Evolutionary conservation across 768 basidiomycete genomes (phyloP).

Genomic region (Suillus subalutaceus): DNA sequence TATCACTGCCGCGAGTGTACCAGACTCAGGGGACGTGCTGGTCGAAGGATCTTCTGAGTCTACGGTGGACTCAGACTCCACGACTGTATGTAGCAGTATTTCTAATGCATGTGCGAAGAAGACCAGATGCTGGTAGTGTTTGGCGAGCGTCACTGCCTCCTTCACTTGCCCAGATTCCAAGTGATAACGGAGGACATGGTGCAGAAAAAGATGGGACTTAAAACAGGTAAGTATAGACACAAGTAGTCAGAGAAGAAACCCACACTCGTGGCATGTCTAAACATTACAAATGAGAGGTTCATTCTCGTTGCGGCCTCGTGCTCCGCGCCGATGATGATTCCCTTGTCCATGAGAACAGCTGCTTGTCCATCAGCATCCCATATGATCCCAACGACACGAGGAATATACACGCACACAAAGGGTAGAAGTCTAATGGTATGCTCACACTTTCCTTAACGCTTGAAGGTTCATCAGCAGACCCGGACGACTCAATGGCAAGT

Average conservation of each 20-base stretch:
- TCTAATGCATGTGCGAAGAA: conserved; percentile 95
- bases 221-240: conserved; percentile 1
- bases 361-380: conserved; percentile 12
- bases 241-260: conserved; percentile 31
- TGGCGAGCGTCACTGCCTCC: conserved; percentile 85
- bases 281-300: conserved; percentile 87
- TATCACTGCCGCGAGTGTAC: conserved; percentile 66
- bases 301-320: conserved; percentile 78
- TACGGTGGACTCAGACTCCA: conserved; percentile 74
- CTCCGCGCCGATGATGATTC: conserved; percentile 96
- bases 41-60: conserved; percentile 34
- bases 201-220: conserved; percentile 92
- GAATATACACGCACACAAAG: conserved; percentile 67
- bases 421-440: conserved; percentile 93
- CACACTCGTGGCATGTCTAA: conserved; percentile 89
- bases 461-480: conserved; percentile 39
- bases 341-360: conserved; percentile 99
- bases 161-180: conserved; percentile 61
- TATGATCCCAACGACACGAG: not conserved
- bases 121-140: conserved; percentile 83
- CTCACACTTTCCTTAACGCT: conserved; percentile 92
- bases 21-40: not conserved
- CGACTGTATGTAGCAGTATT: conserved; percentile 89
- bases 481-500: conserved; percentile 77
- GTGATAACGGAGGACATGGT: conserved; percentile 86